Conservation (phyloP, 2,329 filamentous ascomycete genomes). For the Fusarium oligoseptatum region DNA sequence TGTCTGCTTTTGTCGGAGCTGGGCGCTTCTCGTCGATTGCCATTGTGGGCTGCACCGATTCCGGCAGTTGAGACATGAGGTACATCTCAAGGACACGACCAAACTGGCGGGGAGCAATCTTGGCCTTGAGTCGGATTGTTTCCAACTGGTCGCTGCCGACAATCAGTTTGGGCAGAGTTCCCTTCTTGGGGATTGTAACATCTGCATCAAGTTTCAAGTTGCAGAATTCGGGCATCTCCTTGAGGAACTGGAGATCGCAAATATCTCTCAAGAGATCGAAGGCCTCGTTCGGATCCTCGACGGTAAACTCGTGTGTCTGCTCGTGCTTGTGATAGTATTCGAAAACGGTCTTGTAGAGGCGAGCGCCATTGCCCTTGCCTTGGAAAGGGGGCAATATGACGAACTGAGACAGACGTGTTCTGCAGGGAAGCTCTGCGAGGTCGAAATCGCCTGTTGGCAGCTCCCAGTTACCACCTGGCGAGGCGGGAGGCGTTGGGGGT, state of each 20-base stretch:
- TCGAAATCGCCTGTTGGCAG: slow-evolving; percentile 60
- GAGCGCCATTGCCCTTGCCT: slow-evolving; percentile 80
- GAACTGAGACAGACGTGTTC: slow-evolving; percentile 93
- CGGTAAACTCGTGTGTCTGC: slow-evolving; percentile 84
- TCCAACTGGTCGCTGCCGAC: slow-evolving; percentile 70
- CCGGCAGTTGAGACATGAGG: slow-evolving; percentile 71
- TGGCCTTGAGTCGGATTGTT: slow-evolving; percentile 69
- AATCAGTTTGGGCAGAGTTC: slow-evolving; percentile 64
- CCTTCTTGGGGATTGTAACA: slow-evolving; percentile 63
- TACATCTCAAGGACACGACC: slow-evolving; percentile 82
- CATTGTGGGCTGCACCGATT: slow-evolving; percentile 67
- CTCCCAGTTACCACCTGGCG: slow-evolving; percentile 58
- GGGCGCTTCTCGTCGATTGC: slow-evolving; percentile 56
- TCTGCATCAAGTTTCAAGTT: slow-evolving; percentile 67
- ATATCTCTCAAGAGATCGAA: slow-evolving; percentile 86
- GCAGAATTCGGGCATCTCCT: slow-evolving; percentile 69
- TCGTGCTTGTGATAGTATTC: slow-evolving; percentile 74
- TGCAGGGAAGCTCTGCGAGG: slow-evolving; percentile 75
- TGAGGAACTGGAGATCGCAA: slow-evolving; percentile 77
- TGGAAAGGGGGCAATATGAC: slow-evolving; percentile 91
- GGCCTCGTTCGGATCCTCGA: slow-evolving; percentile 92
- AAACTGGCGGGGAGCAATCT: slow-evolving; percentile 84
- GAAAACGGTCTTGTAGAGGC: slow-evolving; percentile 86
- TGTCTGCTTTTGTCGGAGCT: slow-evolving; percentile 64
- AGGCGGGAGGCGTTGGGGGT: slow-evolving; percentile 59